Evolutionary conservation across 2,329 filamentous ascomycete species (phyloP).

Genomic region (Colletotrichum musae): DNA sequence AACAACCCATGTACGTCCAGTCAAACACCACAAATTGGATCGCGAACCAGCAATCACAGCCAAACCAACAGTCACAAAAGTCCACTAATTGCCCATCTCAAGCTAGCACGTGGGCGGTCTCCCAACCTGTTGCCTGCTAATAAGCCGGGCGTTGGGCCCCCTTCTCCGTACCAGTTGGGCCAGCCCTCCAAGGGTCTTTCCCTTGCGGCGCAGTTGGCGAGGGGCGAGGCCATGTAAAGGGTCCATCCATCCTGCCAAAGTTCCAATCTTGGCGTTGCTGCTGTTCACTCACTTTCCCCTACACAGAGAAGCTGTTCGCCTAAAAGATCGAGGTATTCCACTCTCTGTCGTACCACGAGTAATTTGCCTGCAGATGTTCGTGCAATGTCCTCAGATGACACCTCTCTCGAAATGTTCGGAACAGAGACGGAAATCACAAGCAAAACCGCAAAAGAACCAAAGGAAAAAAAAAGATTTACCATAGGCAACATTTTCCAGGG

Average conservation of each 20-base stretch:
- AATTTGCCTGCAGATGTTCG: constrained; percentile 14
- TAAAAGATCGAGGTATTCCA: neutral
- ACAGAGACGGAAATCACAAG: neutral
- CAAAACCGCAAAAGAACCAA: neutral
- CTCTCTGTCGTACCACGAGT: neutral
- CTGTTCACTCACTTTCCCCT: neutral
- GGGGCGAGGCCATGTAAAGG: neutral
- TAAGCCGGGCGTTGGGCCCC: constrained; percentile 28
- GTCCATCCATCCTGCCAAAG: neutral
- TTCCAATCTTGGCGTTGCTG: neutral
- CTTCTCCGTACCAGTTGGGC: constrained; percentile 4
- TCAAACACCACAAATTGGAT: constrained; percentile 17
- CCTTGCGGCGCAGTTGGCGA: neutral
- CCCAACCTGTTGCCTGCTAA: constrained; percentile 3
- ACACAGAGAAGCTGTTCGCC: neutral
- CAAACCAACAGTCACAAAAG: constrained; percentile 2
- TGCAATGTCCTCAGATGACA: constrained; percentile 30
- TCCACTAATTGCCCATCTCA: neutral
- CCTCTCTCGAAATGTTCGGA: neutral
- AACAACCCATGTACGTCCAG: neutral
- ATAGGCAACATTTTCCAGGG: neutral
- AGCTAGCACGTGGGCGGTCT: constrained; percentile 1
- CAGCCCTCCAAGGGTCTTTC: neutral
- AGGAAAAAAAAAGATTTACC: neutral
- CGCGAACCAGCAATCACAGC: neutral